Evolutionary conservation across 306 rosid genomes (phyloP), one percentile per base, ranked within the genome.

Genomic region (Betula pendula): DNA sequence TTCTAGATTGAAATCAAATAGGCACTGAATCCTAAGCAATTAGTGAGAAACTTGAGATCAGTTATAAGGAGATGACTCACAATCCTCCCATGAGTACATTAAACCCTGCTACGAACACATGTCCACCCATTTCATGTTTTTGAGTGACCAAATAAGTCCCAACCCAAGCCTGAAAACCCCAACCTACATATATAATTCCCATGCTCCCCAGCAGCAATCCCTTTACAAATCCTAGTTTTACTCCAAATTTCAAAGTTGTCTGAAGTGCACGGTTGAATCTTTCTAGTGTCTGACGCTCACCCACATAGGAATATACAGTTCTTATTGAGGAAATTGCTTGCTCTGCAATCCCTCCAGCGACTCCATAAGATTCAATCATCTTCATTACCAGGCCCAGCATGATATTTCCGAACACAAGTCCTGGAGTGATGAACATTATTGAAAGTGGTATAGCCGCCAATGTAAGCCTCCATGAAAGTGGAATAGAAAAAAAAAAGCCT

Each of bases 161-260:
- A 62, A 94, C 90, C 98, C 97, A 91, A 77, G 94, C 96, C 81
- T 90, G 98, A 76, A 92, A 94, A 40, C 98, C 94, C 98, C 98
- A 94, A 65, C 98, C 88, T 3, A 90, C 73, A 31, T 89, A 90
- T 45, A 94, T 85, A 60, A 94, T 75, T 82, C 97, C 98, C 89
- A 94, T 81, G 84, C 97, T 94, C 78, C 97, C 98, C 79, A 92
- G 78, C 96, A 92, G 86, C 82, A 94, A 75, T 42, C 98, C 98
- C 68, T 94, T 94, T 19, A 90, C 85, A 63, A 92, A 80, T 40
- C 96, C 97, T 52, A 81, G 88, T 71, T 90, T 89, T 70, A 89
- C 82, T 75, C 98, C 98, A 51, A 90, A 74, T 22, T 89, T 89
- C 84, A 84, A 72, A 27, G 85, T 86, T 68, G 75, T 86, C 45